phyloP scores from a whole-genome alignment of 2,329 filamentous ascomycete species.

The Metarhizium anisopliae region DNA sequence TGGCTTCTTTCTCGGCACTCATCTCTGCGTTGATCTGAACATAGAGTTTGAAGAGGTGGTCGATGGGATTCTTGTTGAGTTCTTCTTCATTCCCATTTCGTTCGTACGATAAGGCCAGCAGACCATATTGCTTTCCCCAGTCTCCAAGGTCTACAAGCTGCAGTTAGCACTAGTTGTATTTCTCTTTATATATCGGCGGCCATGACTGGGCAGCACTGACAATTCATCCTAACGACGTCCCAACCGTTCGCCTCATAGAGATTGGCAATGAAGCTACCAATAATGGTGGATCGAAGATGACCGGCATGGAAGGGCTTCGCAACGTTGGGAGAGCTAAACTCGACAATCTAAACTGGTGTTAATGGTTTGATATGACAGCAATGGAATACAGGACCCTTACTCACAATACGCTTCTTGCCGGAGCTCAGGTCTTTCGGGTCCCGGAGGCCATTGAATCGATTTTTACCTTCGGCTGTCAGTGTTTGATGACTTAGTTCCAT shows the following conservation, averaged over 20 bases:
- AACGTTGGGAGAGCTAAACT: constrained; percentile 81
- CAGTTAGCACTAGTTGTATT: background rate
- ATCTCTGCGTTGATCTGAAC: constrained; percentile 66
- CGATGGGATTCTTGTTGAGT: constrained; percentile 64
- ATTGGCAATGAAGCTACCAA: constrained; percentile 68
- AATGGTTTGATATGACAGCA: background rate
- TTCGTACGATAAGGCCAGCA: constrained; percentile 67
- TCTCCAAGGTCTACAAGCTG: constrained; percentile 54
- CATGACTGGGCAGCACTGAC: constrained; percentile 9
- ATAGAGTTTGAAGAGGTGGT: constrained; percentile 75
- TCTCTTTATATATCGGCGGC: background rate
- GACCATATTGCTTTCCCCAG: constrained; percentile 71
- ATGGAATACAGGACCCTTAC: constrained; percentile 1
- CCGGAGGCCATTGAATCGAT: constrained; percentile 48
- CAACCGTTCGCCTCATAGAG: constrained; percentile 62
- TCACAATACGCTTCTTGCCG: constrained; percentile 50
- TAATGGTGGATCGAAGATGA: constrained; percentile 70
- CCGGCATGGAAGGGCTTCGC: constrained; percentile 78
- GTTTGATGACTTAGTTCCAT: background rate
- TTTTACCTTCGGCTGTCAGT: constrained; percentile 41
- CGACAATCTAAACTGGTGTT: constrained; percentile 45
- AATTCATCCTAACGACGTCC: constrained; percentile 65
- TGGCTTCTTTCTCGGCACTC: constrained; percentile 55
- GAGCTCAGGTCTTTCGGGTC: constrained; percentile 52
- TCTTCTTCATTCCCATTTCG: constrained; percentile 67